Evolutionary conservation across 2,329 filamentous ascomycete genomes (phyloP), one percentile per base, ranked within the genome.

Genomic region (Coccinonectria pachysandricola): DNA sequence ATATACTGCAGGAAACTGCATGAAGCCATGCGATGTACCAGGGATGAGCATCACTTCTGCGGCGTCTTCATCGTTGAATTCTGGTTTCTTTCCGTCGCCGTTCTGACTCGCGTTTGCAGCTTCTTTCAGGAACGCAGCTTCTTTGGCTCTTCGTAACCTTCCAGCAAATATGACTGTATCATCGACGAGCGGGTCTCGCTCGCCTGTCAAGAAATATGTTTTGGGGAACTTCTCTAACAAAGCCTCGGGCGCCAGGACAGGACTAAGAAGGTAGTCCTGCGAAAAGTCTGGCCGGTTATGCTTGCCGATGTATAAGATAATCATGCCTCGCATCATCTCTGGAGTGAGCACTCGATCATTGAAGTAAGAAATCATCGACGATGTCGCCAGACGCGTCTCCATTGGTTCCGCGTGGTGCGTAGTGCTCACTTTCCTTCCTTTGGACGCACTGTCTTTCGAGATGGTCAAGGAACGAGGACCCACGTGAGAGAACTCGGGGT

Each of bases 271-370:
- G 50, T 86, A 95, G 53, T 98, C 88, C 6, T 82, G 84, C 15
- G 75, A 75, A 53, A 98, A 96, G 50, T 96, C 86, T 0, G 91
- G 91, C 1, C 87, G 79, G 52, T 91, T 84, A 50, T 95, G 82
- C 0, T 87, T 86, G 1, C 91, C 91, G 29, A 98, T 82, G 52
- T 98, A 98, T 4, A 98, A 66, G 39, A 98, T 93, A 39, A 98
- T 94, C 87, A 98, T 96, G 37, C 87, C 85, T 16, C 91, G 81
- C 80, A 96, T 95, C 85, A 96, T 94, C 55, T 98, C 91, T 0
- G 91, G 88, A 0, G 85, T 88, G 9, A 98, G 67, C 15, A 98
- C 82, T 15, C 91, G 79, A 53, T 98, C 91, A 52, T 93, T 91
- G 54, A 95, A 93, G 57, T 96, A 96, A 0, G 88, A 95, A 18